Evolutionary conservation across 176 grass and related monocot species (phyloP).

Genomic region (Paspalum vaginatum): DNA sequence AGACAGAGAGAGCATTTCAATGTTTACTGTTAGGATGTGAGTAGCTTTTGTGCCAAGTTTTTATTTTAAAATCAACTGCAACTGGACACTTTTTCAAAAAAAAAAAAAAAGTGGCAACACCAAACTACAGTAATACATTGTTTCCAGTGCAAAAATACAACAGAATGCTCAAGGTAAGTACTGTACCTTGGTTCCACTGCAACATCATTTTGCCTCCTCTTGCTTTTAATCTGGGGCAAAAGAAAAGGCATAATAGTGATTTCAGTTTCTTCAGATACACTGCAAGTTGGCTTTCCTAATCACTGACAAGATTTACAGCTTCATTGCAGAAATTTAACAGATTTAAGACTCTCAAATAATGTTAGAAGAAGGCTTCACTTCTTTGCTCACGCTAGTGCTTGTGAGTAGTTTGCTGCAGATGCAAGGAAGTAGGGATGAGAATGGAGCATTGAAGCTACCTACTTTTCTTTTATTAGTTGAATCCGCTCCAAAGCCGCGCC

Average conservation of each 20-base stretch:
- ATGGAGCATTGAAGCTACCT: constrained; percentile 19
- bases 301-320: neutral
- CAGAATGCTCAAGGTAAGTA: constrained; percentile 3
- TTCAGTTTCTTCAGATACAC: neutral
- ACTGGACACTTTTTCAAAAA: neutral
- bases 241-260: neutral
- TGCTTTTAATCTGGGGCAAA: constrained; percentile 46
- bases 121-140: neutral
- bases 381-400: neutral
- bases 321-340: neutral
- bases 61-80: neutral
- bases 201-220: constrained; percentile 49
- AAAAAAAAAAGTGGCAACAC: neutral
- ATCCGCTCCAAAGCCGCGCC: constrained; percentile 31
- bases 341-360: neutral
- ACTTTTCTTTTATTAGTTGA: constrained; percentile 49
- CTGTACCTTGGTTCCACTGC: constrained; percentile 45
- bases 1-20: neutral
- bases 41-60: neutral
- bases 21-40: neutral
- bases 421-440: neutral
- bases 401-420: neutral
- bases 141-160: constrained; percentile 12
- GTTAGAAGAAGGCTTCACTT: neutral
- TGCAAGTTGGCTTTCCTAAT: constrained; percentile 2